Evolutionary conservation across 129 eudicot species (phyloP), one percentile per base, ranked within the genome.

Genomic region (Escallonia rubra): DNA sequence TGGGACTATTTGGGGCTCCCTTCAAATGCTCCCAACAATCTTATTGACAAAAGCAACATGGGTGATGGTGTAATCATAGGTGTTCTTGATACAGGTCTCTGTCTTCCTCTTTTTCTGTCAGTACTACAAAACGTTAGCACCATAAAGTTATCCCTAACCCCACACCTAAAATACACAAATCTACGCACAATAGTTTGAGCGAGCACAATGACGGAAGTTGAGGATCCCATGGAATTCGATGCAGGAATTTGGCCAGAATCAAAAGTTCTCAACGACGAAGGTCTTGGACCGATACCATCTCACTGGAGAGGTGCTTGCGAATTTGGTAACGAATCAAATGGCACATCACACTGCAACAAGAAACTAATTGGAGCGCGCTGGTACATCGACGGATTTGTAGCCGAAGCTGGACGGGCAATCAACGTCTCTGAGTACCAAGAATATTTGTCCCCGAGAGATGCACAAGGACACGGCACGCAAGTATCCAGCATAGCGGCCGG

Each of bases 191-290:
- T 46, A 5, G 6, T 46, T 9, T 5, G 10, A 9, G 6, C 8
- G 6, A 9, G 10, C 50, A 5, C 10, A 0, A 5, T 46, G 50
- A 9, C 10, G 50, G 50, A 46, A 46, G 6, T 23, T 6, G 49
- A 40, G 50, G 57, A n/a, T 14, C 59, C 40, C 45, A 59, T 59
- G 54, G 59, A 8, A 13, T 41, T 34, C 7, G 13, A 44, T 62
- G 66, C 67, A 81, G 86, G 90, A 10, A 71, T 81, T 66, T 81
- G 90, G 86, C 90, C 90, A 8, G 90, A 85, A 74, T 78, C 84
- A 12, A 69, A 51, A 43, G 71, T 81, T 74, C 81, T 81, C 39
- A 55, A 34, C 9, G 90, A 85, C 23, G 70, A 67, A 5, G 84
- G 81, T 41, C 78, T 85, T 84, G 62, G 34, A 48, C 54, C 45